These are phyloP conservation scores for Trypanosoma lewisi DNA, from an alignment of 208 protist species.

Conservation along the genomic window DNA sequence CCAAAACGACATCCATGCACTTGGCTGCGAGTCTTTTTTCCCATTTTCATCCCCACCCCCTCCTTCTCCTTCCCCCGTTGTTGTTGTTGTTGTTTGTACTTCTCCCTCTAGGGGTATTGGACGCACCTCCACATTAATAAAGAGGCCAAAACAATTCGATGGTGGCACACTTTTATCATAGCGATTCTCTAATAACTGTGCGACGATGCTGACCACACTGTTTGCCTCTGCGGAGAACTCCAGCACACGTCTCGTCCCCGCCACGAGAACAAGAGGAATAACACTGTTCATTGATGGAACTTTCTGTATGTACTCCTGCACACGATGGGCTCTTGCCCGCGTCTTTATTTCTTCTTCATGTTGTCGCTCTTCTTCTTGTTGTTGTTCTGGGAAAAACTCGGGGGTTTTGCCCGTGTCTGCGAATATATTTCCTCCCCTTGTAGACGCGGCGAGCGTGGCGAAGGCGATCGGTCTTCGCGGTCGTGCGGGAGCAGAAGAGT, in stretches of 20 bases:
- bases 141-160: constrained; percentile 45
- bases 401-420: too few relatives aligned
- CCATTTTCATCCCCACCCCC: too few relatives aligned
- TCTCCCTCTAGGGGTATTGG: too few relatives aligned
- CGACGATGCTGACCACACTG: constrained; percentile 38
- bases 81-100: too few relatives aligned
- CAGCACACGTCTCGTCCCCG: constrained; percentile 31
- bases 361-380: not conserved
- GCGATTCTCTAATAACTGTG: constrained; percentile 43
- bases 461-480: too few relatives aligned
- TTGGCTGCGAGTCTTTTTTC: not conserved
- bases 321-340: too few relatives aligned
- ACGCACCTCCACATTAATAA: constrained; percentile 42
- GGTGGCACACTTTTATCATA: constrained; percentile 35
- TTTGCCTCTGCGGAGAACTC: constrained; percentile 30
- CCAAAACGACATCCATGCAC: constrained; percentile 40
- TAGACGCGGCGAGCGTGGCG: too few relatives aligned
- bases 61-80: too few relatives aligned
- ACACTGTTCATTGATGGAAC: not conserved
- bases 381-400: too few relatives aligned
- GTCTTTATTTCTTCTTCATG: not conserved
- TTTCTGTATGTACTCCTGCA: not conserved
- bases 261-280: constrained; percentile 17
- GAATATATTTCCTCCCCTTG: too few relatives aligned
- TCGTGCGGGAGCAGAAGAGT: too few relatives aligned